Base-by-base conservation (phyloP, 441 rosid species). In the Biscutella laevigata region DNA sequence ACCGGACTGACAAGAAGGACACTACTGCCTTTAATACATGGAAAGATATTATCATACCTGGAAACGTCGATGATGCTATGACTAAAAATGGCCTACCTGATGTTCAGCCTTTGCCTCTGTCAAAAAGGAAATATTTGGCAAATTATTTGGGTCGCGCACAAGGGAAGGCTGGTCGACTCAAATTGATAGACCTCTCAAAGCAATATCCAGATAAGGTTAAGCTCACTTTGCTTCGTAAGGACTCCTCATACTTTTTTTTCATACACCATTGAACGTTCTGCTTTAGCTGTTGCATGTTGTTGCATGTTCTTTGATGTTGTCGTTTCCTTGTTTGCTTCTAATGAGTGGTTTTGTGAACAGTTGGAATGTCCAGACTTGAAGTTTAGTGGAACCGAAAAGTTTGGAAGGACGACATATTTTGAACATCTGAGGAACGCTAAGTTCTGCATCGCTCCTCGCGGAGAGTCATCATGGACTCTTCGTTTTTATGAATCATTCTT, bases 381-480 rank as follows among this genome's bases (percentile, higher is more conserved):
- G 80, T 75, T 88, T 45, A 82, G 85, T 4, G 96, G 96, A 55
- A 72, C 89, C 1, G 83, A 80, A 29, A 92, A 88, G 71, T 67
- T 86, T 33, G 89, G 86, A 54, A 83, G 77, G 69, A 51, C 72
- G 15, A 94, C 86, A 38, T 92, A 92, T 64, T 92, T 92, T 75
- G 77, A 92, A 57, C 95, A 92, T 74, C 75, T 92, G 36, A 76
- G 85, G 54, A 76, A 83, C 53, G 88, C 98, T 37, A 92, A 83
- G 74, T 91, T 91, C 73, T 92, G 98, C 71, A 85, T 88, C 21
- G 91, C 94, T 53, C 98, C 98, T 15, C 86, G 97, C 11, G 98
- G 97, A 44, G 89, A 84, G 51, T 92, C 98, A 68, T 92, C 97
- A 6, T 88, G 98, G 98, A 86, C 98, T 2, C 97, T 88, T 67